A percentile compares a stretch with the other conserved stretches of the same genome.
These are phyloP conservation scores for Hortaea werneckii DNA, from an alignment of 2,329 filamentous ascomycete species.

Conservation along the genomic window DNA sequence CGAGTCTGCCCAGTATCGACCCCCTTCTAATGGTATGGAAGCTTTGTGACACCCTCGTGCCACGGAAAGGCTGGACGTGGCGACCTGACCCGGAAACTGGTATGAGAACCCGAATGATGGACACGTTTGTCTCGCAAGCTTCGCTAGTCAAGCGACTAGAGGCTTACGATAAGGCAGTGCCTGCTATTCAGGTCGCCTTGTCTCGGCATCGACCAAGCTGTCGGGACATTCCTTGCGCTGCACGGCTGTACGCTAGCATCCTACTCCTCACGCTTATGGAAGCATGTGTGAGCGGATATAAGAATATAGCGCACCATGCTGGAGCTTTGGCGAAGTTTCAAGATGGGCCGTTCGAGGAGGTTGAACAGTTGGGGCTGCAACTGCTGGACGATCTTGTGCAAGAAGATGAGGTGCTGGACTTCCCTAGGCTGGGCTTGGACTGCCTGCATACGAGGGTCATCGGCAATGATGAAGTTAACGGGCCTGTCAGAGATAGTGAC, in stretches of 20 bases:
- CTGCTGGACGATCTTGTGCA: not conserved
- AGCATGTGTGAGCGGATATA: not conserved
- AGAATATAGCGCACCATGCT: not conserved
- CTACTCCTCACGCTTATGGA: not conserved
- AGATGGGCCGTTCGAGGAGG: not conserved
- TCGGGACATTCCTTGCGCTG: not conserved
- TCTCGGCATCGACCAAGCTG: not conserved
- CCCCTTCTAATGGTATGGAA: not conserved
- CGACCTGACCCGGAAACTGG: not conserved
- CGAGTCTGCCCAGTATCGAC: not conserved
- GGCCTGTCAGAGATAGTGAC: not conserved
- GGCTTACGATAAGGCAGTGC: not conserved
- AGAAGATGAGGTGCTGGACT: not conserved
- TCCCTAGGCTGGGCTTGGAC: not conserved
- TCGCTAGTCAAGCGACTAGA: not conserved
- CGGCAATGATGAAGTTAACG: not conserved
- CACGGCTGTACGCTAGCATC: not conserved
- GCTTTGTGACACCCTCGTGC: not conserved
- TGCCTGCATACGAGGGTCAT: not conserved
- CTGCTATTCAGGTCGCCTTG: not conserved
- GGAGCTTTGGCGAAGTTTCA: not conserved
- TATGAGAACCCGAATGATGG: not conserved
- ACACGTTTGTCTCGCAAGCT: not conserved
- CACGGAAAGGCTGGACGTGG: not conserved
- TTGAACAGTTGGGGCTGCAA: not conserved